Base-by-base conservation (phyloP, 192 early-diverging fungal species). In the Rhizophagus clarus region DNA sequence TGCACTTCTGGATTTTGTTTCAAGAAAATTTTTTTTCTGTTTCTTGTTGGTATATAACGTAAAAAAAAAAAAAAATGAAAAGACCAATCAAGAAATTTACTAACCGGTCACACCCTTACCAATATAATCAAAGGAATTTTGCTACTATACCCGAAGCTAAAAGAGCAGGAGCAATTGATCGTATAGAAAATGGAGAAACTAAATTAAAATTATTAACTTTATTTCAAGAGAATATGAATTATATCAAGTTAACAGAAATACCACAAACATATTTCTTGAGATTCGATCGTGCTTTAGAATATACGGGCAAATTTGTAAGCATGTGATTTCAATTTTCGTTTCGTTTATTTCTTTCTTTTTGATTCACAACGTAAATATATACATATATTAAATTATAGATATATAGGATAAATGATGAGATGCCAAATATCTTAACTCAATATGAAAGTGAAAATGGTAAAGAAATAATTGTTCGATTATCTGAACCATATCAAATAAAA, bases 141-240 rank as follows among this genome's bases (percentile, higher is more conserved):
- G 51, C 17, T 20, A 56, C 51, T 40, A 70, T 70, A 37, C 68
- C 32, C 17, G 32, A 37, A 40, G 68, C 68, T 17, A 70, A 37
- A 70, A 31, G 9, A 70, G 17, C 20, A 2, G 68, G 68, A 70
- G 17, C 22, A 8, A 37, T 40, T 9, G 68, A 70, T 37, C 22
- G 37, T 70, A 42, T 70, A n/a, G 34, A 40, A 70, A 42, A 40
- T 42, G 32, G 22, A n/a, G 68, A 70, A 70, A 70, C 68, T 0
- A 70, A 70, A 70, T 70, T 70, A 40, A 70, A 70, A 29, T 40
- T 70, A 22, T 42, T 70, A 37, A 70, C 68, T 40, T 70, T 70
- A 70, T 70, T 70, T 70, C 68, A 37, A 37, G 68, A 70, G 32
- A 70, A 70, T 34, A 40, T 37, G 22, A 70, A 70, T 70, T 70